A percentile compares a stretch with the other conserved stretches of the same genome.
phyloP scores from a whole-genome alignment of 305 asterid species.

The Solanum hybrid region DNA sequence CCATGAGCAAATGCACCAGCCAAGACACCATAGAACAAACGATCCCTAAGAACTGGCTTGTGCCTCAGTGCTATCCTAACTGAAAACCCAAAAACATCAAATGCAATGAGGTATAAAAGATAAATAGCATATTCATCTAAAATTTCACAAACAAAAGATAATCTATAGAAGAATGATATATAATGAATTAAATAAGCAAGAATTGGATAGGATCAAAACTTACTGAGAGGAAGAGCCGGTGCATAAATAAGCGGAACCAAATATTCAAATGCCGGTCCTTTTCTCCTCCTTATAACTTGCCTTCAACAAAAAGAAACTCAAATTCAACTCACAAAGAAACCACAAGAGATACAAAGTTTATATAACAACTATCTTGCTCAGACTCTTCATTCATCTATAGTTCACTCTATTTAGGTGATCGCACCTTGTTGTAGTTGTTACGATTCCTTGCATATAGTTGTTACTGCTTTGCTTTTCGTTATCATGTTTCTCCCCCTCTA shows the following conservation, averaged over 20 bases:
- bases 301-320: conserved; percentile 19
- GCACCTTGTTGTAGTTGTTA: not conserved
- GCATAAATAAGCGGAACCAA: conserved; percentile 52
- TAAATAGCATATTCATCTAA: not conserved
- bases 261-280: conserved; percentile 51
- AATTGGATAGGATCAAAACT: conserved; percentile 6
- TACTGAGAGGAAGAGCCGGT: conserved; percentile 91
- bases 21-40: conserved; percentile 60
- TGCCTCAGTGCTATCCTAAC: conserved; percentile 77
- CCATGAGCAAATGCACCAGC: conserved; percentile 92
- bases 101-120: not conserved
- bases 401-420: not conserved
- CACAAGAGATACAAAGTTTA: not conserved
- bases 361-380: not conserved
- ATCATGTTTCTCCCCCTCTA: not conserved
- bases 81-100: conserved; percentile 20
- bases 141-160: not conserved
- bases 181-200: not conserved
- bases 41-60: conserved; percentile 83
- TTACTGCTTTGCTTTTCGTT: not conserved
- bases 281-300: conserved; percentile 40
- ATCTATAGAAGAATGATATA: not conserved
- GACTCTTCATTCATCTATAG: not conserved
- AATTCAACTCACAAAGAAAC: not conserved
- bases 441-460: not conserved